These are phyloP conservation scores for Phaeotremella skinneri DNA, from an alignment of 768 basidiomycete species.

Conservation along the genomic window DNA sequence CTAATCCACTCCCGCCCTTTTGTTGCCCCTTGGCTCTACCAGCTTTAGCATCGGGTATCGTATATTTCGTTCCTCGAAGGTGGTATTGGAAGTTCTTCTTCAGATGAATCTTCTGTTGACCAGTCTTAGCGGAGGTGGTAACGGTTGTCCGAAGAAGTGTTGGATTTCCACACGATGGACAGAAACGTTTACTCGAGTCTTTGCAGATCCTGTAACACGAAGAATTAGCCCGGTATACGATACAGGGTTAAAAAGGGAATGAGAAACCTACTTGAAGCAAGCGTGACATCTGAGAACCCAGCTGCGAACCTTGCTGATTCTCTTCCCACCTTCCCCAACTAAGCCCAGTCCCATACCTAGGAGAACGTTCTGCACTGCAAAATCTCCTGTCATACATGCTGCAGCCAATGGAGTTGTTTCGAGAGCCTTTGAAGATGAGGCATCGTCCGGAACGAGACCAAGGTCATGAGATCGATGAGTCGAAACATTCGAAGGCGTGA, in stretches of 20 bases:
- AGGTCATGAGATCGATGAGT: slow-evolving; percentile 84
- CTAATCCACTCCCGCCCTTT: slow-evolving; percentile 74
- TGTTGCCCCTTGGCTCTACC: slow-evolving; percentile 73
- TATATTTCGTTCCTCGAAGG: slow-evolving; percentile 83
- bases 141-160: slow-evolving; percentile 88
- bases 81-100: slow-evolving; percentile 95
- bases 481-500: slow-evolving; percentile 82
- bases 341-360: slow-evolving; percentile 90
- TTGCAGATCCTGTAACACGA: slow-evolving; percentile 74
- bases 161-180: slow-evolving; percentile 92
- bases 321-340: slow-evolving; percentile 83
- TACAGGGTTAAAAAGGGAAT: neutral
- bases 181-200: slow-evolving; percentile 91
- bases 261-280: slow-evolving; percentile 87
- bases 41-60: slow-evolving; percentile 84
- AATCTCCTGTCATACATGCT: slow-evolving; percentile 98
- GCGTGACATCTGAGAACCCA: slow-evolving; percentile 97
- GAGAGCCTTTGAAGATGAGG: slow-evolving; percentile 15
- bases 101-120: slow-evolving; percentile 79
- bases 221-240: neutral
- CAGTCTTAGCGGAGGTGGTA: slow-evolving; percentile 59
- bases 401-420: slow-evolving; percentile 56
- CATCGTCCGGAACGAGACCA: slow-evolving; percentile 66
- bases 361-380: slow-evolving; percentile 97
- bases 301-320: slow-evolving; percentile 84